phyloP scores from a whole-genome alignment of 192 early-diverging fungal species.

The Podila verticillata region DNA sequence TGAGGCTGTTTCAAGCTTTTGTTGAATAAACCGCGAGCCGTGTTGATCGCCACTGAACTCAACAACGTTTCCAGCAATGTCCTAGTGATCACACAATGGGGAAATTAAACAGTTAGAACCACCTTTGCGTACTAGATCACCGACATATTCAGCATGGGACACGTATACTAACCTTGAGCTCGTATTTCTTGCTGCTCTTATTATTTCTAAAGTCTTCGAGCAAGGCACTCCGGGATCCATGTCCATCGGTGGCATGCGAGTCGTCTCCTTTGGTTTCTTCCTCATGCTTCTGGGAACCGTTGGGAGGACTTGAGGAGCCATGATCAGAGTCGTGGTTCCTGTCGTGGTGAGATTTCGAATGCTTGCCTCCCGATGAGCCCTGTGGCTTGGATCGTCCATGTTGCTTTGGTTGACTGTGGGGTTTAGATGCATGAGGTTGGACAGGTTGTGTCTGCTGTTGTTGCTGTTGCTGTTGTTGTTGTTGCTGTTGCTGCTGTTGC shows the following conservation, averaged over 20 bases:
- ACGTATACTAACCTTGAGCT: slow-evolving; percentile 73
- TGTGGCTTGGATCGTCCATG: slow-evolving; percentile 47
- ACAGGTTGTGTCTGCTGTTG: slow-evolving; percentile 14
- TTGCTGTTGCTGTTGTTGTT: background rate
- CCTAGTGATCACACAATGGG: slow-evolving; percentile 57
- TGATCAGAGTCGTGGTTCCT: slow-evolving; percentile 24
- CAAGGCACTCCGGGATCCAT: slow-evolving; percentile 81
- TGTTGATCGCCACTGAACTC: slow-evolving; percentile 99
- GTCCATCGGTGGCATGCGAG: slow-evolving; percentile 55
- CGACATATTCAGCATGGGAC: slow-evolving; percentile 3
- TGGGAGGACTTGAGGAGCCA: slow-evolving; percentile 22
- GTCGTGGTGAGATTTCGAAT: slow-evolving; percentile 19
- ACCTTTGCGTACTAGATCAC: too few species aligned
- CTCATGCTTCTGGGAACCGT: slow-evolving; percentile 21
- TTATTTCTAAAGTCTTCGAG: slow-evolving; percentile 98
- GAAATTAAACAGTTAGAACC: too few species aligned
- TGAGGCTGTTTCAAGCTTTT: slow-evolving; percentile 93
- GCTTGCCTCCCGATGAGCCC: slow-evolving; percentile 13
- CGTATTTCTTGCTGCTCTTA: slow-evolving; percentile 94
- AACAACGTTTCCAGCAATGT: slow-evolving; percentile 93
- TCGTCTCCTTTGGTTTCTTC: slow-evolving; percentile 26
- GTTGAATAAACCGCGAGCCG: slow-evolving; percentile 98
- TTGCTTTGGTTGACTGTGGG: slow-evolving; percentile 26
- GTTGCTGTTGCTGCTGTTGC: slow-evolving; percentile 43
- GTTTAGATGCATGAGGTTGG: slow-evolving; percentile 37